These are phyloP conservation scores for Mortierella sp. DNA, from an alignment of 371 early-diverging fungal species.

Conservation along the genomic window DNA sequence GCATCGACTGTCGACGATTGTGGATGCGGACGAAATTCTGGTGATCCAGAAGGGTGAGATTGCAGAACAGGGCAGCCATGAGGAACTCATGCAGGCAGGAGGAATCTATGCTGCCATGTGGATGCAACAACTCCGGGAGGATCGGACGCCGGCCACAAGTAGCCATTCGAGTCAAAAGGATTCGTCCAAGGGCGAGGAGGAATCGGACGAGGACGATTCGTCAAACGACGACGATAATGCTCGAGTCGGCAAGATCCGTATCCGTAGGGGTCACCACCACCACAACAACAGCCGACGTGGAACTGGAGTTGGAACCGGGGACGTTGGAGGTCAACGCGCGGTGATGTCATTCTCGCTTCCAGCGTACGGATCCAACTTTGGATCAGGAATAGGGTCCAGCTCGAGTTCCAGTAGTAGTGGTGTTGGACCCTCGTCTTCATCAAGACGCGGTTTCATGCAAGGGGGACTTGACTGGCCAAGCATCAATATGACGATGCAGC, in stretches of 20 bases:
- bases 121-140: conserved; percentile 90
- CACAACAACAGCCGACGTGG: conserved; percentile 14
- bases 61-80: conserved; percentile 90
- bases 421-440: background rate
- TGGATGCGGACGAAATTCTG: conserved; percentile 84
- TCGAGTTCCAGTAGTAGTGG: background rate
- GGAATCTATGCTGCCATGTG: conserved; percentile 91
- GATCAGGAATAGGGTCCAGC: conserved; percentile 16
- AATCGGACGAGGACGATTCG: conserved; percentile 39
- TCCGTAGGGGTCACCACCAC: conserved; percentile 20
- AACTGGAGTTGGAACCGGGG: background rate
- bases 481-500: background rate
- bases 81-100: conserved; percentile 74
- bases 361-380: conserved; percentile 20
- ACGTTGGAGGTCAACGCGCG: background rate
- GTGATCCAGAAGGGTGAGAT: conserved; percentile 87
- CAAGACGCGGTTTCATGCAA: conserved; percentile 16
- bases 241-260: conserved; percentile 24
- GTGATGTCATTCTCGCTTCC: conserved; percentile 47
- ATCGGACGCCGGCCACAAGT: conserved; percentile 36
- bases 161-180: conserved; percentile 53
- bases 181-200: conserved; percentile 51
- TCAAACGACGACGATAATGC: conserved; percentile 28
- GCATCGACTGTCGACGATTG: conserved; percentile 90
- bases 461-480: conserved; percentile 1